Base-by-base conservation (phyloP, 805 yeast species). In the Saccharomyces kudriavzevii region DNA sequence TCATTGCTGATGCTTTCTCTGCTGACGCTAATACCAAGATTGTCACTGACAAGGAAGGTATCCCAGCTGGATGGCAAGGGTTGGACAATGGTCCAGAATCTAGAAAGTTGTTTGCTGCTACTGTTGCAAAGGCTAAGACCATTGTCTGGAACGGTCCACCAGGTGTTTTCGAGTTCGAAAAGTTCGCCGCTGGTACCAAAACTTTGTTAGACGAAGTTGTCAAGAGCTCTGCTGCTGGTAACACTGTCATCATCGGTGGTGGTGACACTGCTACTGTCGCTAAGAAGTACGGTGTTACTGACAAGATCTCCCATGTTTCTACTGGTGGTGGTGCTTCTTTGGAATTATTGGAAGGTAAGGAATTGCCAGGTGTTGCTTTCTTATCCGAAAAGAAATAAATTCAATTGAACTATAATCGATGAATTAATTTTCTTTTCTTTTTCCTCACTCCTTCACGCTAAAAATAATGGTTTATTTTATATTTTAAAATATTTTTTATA, bases 131-230 rank as follows among this genome's bases (percentile, higher is more conserved):
- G 76, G 95, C 99, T 65, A 90, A 92, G 84, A 94, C 99, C 69
- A 92, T 94, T 68, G 94, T 94, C 72, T 94, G 99, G 99, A 94
- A 94, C 81, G 99, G 99, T 74, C 99, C 99, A 61, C 97, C 99
- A 76, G 99, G 99, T 82, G 99, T 94, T 66, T 94, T 94, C 74
- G 99, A 94, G 80, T 94, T 94, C 70, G 96, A 89, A 64, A 81
- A 80, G 69, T 94, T 94, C 72, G 86, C 97, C 64, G 75, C 75
- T 56, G 98, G 98, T 77, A 92, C 98, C 71, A 88, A 91, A 78
- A 74, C 89, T 56, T 76, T 92, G 76, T 84, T 92, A 67, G 96
- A 84, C 59, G 96, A 94, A 66, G 85, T 85, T 70, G 96, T 91
- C 63, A 78, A 82, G 71, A 85, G 96, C 60, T 89, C 90, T 67